phyloP scores from a whole-genome alignment of 371 early-diverging fungal species.

The Mortierella sp. region DNA sequence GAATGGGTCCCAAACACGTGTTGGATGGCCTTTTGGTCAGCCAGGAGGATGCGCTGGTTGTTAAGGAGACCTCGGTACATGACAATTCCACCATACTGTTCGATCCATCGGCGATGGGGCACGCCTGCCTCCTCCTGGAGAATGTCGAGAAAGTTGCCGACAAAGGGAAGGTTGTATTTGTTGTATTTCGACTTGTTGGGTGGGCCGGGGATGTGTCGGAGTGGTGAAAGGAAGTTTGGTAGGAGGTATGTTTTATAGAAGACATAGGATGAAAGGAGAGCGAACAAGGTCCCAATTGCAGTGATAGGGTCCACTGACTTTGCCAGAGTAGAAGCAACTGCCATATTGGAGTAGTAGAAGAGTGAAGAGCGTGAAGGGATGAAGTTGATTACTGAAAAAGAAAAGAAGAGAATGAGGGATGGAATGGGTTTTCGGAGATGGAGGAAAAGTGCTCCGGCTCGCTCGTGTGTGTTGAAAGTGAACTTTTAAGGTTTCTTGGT shows the following conservation, averaged over 20 bases:
- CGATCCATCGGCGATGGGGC: slow-evolving; percentile 66
- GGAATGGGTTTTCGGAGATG: not conserved
- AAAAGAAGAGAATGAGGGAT: not conserved
- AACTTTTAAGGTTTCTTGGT: not conserved
- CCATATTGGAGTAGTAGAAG: not conserved
- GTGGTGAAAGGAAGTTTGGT: slow-evolving; percentile 62
- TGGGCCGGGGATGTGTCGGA: slow-evolving; percentile 72
- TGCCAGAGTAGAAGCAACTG: slow-evolving; percentile 29
- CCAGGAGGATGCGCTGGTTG: slow-evolving; percentile 61
- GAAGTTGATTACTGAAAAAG: not conserved
- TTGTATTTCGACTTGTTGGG: slow-evolving; percentile 58
- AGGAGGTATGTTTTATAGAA: slow-evolving; percentile 60
- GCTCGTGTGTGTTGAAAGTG: not conserved
- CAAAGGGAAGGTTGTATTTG: slow-evolving; percentile 60
- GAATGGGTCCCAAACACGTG: slow-evolving; percentile 64
- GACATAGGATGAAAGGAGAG: slow-evolving; percentile 30
- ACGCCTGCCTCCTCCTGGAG: slow-evolving; percentile 63
- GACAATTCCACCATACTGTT: slow-evolving; percentile 67
- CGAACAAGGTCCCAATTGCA: slow-evolving; percentile 18
- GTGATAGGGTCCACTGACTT: slow-evolving; percentile 21
- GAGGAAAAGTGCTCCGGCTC: not conserved
- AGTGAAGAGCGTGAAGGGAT: not conserved
- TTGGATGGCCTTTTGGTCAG: slow-evolving; percentile 66
- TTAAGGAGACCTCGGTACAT: slow-evolving; percentile 66
- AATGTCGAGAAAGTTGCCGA: slow-evolving; percentile 67